Evolutionary conservation across 78 protist species (phyloP).

Genomic region (Salpingoeca rosetta): DNA sequence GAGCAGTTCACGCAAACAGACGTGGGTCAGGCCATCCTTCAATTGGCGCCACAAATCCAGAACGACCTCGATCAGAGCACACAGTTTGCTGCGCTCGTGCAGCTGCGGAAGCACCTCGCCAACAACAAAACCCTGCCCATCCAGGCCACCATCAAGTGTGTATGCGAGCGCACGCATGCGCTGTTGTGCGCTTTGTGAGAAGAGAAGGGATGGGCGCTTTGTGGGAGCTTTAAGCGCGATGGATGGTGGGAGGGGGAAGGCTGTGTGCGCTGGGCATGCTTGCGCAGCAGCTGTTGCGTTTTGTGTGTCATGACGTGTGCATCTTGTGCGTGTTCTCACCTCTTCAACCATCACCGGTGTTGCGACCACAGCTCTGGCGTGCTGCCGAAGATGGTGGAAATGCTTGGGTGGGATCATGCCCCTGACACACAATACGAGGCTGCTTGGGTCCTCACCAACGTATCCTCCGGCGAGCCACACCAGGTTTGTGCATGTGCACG

Average conservation of each 20-base stretch:
- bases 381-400: too few relatives aligned
- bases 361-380: too few relatives aligned
- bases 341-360: too few relatives aligned
- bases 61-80: neutral
- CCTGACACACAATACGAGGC: neutral
- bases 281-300: neutral
- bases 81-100: neutral
- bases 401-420: neutral
- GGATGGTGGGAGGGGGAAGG: too few relatives aligned
- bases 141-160: neutral
- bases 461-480: neutral
- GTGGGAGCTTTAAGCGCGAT: too few relatives aligned
- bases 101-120: neutral
- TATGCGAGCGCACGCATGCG: too few relatives aligned
- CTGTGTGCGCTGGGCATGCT: neutral
- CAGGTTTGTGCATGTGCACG: too few relatives aligned
- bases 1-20: neutral
- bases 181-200: too few relatives aligned
- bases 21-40: neutral
- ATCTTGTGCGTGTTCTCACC: too few relatives aligned
- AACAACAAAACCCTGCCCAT: neutral
- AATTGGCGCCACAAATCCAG: neutral
- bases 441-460: neutral
- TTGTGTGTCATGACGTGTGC: too few relatives aligned
- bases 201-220: too few relatives aligned